Percentiles rank a stretch among this genome's conserved stretches.
These are phyloP conservation scores for Jaapia argillacea DNA, from an alignment of 768 basidiomycete genomes.

Conservation along the genomic window DNA sequence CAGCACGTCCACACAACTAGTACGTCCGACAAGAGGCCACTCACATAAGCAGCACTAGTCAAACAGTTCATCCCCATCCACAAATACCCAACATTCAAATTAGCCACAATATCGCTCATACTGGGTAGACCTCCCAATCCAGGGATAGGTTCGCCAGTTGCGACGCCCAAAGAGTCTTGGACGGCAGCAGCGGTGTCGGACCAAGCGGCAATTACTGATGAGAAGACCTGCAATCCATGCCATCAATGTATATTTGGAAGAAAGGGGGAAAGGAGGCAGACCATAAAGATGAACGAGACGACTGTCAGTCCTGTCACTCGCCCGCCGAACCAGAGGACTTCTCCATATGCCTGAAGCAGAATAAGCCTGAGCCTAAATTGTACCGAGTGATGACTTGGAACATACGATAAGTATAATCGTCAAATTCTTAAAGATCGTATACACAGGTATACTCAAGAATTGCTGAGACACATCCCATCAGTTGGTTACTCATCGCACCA, in stretches of 20 bases:
- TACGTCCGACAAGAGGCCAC: constrained; percentile 23
- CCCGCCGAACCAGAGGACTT: constrained; percentile 95
- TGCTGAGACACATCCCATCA: constrained; percentile 45
- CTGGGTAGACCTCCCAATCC: constrained; percentile 16
- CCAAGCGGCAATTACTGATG: constrained; percentile 97
- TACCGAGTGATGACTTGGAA: constrained; percentile 6
- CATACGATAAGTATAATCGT: constrained; percentile 97
- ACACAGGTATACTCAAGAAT: constrained; percentile 94
- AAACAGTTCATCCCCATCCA: constrained; percentile 97
- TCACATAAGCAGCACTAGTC: constrained; percentile 82
- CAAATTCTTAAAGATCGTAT: constrained; percentile 98
- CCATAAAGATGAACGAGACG: constrained; percentile 89
- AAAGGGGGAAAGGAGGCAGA: too few species aligned
- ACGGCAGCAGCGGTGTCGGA: constrained; percentile 48
- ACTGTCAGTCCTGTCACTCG: constrained; percentile 81
- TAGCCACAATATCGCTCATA: constrained; percentile 36
- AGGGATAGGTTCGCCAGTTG: constrained; percentile 17
- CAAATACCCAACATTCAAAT: constrained; percentile 74
- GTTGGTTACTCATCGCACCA: too few species aligned
- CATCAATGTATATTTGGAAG: too few species aligned
- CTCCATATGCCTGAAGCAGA: constrained; percentile 76
- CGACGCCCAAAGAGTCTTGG: constrained; percentile 16
- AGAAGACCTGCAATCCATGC: constrained; percentile 45
- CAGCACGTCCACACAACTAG: not conserved
- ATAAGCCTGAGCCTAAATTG: not conserved